A percentile compares a stretch with the other conserved stretches of the same genome.
phyloP scores from a whole-genome alignment of 2,329 filamentous ascomycete genomes.

The Gaeumannomyces tritici region DNA sequence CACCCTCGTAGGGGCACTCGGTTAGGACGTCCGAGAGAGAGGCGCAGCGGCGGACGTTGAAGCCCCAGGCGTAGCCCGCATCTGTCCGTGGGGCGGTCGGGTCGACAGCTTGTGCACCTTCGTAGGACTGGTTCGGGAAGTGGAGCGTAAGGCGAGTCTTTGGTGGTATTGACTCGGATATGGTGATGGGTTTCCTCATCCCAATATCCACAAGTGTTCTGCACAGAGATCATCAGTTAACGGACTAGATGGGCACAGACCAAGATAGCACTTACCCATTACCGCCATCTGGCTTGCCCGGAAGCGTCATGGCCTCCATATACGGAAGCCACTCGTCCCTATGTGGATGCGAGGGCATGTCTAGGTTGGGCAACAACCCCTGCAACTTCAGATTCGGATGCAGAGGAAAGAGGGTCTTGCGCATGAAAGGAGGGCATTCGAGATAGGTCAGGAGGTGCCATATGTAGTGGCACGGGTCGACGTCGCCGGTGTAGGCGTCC shows the following conservation, averaged over 20 bases:
- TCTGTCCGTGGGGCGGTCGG: constrained; percentile 63
- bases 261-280: constrained; percentile 17
- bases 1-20: constrained; percentile 62
- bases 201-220: constrained; percentile 51
- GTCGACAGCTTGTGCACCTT: constrained; percentile 50
- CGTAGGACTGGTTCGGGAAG: constrained; percentile 39
- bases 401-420: constrained; percentile 63
- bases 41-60: constrained; percentile 54
- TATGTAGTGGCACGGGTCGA: constrained; percentile 72
- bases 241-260: background rate
- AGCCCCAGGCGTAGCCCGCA: constrained; percentile 82
- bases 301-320: constrained; percentile 63
- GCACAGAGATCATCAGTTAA: constrained; percentile 8
- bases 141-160: constrained; percentile 67
- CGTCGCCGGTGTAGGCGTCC: constrained; percentile 54
- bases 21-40: constrained; percentile 68
- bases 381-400: constrained; percentile 70
- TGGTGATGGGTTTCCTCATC: constrained; percentile 41
- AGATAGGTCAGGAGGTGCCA: constrained; percentile 71
- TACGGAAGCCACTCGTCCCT: constrained; percentile 70
- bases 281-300: constrained; percentile 29
- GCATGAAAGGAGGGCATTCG: constrained; percentile 76
- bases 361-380: constrained; percentile 64
- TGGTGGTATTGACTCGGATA: constrained; percentile 53
- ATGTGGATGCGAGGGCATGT: constrained; percentile 77